Base-by-base conservation (phyloP, 2,329 filamentous ascomycete species). In the Penicillium glabrum region DNA sequence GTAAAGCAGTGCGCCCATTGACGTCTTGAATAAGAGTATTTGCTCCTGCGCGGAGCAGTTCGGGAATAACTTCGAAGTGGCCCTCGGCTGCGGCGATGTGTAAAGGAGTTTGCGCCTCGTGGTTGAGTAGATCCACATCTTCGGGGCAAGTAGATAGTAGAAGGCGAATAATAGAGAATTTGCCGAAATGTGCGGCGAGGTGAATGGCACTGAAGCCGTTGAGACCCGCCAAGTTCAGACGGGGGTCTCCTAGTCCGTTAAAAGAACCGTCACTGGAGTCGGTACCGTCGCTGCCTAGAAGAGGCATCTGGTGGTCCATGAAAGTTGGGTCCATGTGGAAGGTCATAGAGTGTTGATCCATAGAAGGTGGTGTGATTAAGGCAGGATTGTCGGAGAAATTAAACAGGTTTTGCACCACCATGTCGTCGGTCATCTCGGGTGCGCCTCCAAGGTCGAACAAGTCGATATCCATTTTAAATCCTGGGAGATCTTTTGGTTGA, bases 41-140 rank as follows among this genome's bases (percentile, higher is more conserved):
- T 4, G 47, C 21, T 11, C 47, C 47, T 16, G 33, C 23, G 7
- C 47, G 47, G 7, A 50, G 47, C 23, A 50, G 33, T 11, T 50
- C 47, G 14, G 47, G 47, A 9, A 50, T 50, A 16, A 50, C 24
- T 21, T 50, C 47, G 23, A 50, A 39, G 35, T 50, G 47, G 29
- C 47, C 47, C 19, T 50, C 47, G 9, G 47, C 37, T 6, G 47
- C 47, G 4, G 47, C 47, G 23, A 50, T 50, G 33, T 50, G 47
- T 26, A 50, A n/a, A 41, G 47, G 47, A 11, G 47, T 50, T 41
- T 50, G 47, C 11, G 33, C 47, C 23, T 50, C 47, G 47, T 50
- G 33, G 14, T 50, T 50, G 23, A 39, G 21, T 5, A 50, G 33
- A 27, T 50, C 47, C 3, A 50, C 47, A 41, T 50, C 47, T 21